Base-by-base conservation (phyloP, 139 green algal species). In the Micromonas pusilla region DNA sequence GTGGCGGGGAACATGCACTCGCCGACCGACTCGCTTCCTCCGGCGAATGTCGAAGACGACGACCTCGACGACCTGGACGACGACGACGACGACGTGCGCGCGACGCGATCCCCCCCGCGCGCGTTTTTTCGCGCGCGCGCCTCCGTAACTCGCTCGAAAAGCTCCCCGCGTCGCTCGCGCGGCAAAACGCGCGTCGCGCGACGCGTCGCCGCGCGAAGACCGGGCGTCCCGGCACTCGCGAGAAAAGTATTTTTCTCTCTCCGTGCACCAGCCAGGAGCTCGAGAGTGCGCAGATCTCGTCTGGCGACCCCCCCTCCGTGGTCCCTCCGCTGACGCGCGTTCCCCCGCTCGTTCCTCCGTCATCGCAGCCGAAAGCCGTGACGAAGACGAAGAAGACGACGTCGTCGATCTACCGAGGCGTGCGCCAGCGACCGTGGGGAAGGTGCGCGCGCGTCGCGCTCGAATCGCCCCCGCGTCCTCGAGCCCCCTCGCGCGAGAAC, bases 401-500 rank as follows among this genome's bases (percentile, higher is more conserved):
- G 0, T 45, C 52, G 2, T 78, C 72, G 83, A 92, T 90, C 0
- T 98, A 96, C 77, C 85, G 94, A 6, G 95, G 95, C 1, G 95
- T 99, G 6, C 83, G 95, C 28, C 95, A 98, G 80, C 84, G 95
- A 33, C 95, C 95, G 3, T 99, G 95, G 95, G 94, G 94, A 63
- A 98, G 98, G 76, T 79, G 95, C 28, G 36, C 39, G 45, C 45
- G 9, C 45, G 9, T 9, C 45, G 9, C 45, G 45, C 45, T 57
- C 9, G 45, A 57, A 9, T 23, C 45, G 9, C 45, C 45, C 45
- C 45, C 45, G 9, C 45, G 9, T 57, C 45, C 45, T 57, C 16
- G 9, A 9, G 9, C 9, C 45, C 9, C 45, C 45, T n/a, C n/a
- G n/a, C n/a, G n/a, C n/a, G n/a, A n/a, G n/a, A n/a, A n/a, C n/a